phyloP scores from a whole-genome alignment of 2,329 filamentous ascomycete genomes.

The Fonsecaea erecta region DNA sequence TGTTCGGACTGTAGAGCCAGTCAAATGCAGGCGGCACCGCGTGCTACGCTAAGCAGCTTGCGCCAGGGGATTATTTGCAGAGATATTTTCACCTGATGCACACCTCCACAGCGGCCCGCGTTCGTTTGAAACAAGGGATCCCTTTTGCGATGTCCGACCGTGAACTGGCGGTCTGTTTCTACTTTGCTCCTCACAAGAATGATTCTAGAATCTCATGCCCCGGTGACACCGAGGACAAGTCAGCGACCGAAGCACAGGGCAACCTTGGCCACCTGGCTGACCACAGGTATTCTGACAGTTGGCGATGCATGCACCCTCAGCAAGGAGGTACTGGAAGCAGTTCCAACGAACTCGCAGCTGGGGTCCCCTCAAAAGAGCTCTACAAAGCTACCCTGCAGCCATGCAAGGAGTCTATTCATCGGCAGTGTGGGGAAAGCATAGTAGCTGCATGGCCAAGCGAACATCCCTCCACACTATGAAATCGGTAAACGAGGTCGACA shows the following conservation, averaged over 20 bases:
- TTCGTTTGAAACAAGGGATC: conserved; percentile 2
- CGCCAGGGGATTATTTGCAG: neutral
- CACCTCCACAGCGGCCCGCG: conserved; percentile 9
- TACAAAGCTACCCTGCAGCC: neutral
- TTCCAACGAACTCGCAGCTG: neutral
- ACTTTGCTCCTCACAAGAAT: neutral
- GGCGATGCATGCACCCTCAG: neutral
- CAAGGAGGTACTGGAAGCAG: neutral
- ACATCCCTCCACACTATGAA: conserved; percentile 12
- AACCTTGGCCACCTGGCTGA: neutral
- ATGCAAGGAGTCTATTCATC: conserved; percentile 8
- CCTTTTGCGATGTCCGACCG: neutral
- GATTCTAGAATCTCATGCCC: neutral
- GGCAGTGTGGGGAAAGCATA: neutral
- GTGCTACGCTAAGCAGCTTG: neutral
- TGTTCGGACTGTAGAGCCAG: conserved; percentile 7
- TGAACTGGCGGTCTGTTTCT: conserved; percentile 14
- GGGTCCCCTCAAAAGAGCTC: neutral
- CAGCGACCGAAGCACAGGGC: neutral
- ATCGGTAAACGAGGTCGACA: neutral
- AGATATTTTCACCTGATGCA: conserved; percentile 17
- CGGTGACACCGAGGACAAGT: neutral
- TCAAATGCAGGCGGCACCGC: neutral
- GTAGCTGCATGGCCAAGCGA: neutral
- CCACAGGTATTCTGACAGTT: neutral